Base-by-base conservation (phyloP, 1,139 yeast species). In the Neolecta irregularis region DNA sequence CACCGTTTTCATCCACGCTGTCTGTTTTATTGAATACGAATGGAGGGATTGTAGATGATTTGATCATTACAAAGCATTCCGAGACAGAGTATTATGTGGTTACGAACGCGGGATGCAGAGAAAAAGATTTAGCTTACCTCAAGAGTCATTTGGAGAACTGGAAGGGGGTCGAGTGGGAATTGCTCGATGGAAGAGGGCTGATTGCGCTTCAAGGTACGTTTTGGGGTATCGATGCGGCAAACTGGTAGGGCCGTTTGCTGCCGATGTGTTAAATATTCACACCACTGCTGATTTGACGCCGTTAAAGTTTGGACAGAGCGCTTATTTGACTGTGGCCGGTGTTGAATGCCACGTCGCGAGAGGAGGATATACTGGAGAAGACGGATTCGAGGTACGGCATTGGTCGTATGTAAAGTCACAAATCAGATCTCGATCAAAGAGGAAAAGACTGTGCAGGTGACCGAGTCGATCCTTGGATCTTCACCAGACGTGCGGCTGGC, bases 301-400 rank as follows among this genome's bases (percentile, higher is more conserved):
- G 40, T 61, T 88, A 43, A 71, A 67, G 46, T 88, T 88, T 52
- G 96, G 96, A 35, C 65, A 70, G 45, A 67, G 91, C 25, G 66
- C 65, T 30, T 68, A 62, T 46, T 60, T 76, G 34, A 62, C 61
- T 32, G 54, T 80, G 18, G 53, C 58, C 25, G 64, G 64, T 13
- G 55, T 51, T 37, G 46, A 51, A 37, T 36, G 34, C 17, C 43
- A 44, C 20, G 53, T 78, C 41, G 81, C 94, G 6, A 74, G 98
- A 57, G 80, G 93, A 19, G 98, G 98, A 1, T 88, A 88, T 61
- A 88, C 98, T 3, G 98, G 98, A 21, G 98, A 88, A 58, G 98
- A 88, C 54, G 98, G 98, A 1, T 85, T 88, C 55, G 98, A 88
- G 35, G 43, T 41, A 23, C 3, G 36, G 7, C 53, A 3, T 20